A percentile compares a stretch with the other conserved stretches of the same genome.
Evolutionary conservation across 1,284 basidiomycete species (phyloP).

Genomic region (Ganoderma resinaceum): DNA sequence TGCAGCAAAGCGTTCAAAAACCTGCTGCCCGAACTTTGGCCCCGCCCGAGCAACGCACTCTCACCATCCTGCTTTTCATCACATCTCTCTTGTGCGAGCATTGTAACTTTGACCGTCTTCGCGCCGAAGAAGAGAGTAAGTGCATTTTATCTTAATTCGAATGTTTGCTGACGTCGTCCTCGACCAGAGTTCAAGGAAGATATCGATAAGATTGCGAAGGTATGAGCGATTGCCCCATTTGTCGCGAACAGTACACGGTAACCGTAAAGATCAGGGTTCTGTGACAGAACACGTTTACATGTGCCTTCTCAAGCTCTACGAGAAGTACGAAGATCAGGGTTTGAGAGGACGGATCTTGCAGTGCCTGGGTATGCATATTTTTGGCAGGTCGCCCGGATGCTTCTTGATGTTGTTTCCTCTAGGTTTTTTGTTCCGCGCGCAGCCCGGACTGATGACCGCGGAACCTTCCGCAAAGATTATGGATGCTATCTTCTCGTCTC

Average conservation of each 20-base stretch:
- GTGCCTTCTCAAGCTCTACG: conserved; percentile 74
- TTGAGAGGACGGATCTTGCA: conserved; percentile 76
- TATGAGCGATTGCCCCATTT: conserved; percentile 35
- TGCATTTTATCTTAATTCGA: not conserved
- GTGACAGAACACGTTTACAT: conserved; percentile 86
- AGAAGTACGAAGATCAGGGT: conserved; percentile 59
- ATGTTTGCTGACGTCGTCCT: not conserved
- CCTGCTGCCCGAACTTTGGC: conserved; percentile 35
- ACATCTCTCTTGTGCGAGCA: conserved; percentile 87
- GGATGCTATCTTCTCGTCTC: conserved; percentile 82
- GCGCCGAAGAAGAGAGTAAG: conserved; percentile 63
- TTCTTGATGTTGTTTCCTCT: not conserved
- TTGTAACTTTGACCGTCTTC: conserved; percentile 85
- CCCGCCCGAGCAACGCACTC: conserved; percentile 47
- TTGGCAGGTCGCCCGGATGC: not conserved
- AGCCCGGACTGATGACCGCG: conserved; percentile 88
- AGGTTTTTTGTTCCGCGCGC: conserved; percentile 93
- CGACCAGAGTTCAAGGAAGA: conserved; percentile 60
- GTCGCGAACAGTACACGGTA: not conserved
- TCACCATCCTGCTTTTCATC: conserved; percentile 80
- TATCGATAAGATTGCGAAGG: conserved; percentile 67
- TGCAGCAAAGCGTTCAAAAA: conserved; percentile 58
- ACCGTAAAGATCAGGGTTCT: conserved; percentile 52
- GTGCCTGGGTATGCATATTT: conserved; percentile 71
- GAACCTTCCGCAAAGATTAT: conserved; percentile 84